Conservation (phyloP, 495 filamentous ascomycete genomes). For the Daldinia decipiens region DNA sequence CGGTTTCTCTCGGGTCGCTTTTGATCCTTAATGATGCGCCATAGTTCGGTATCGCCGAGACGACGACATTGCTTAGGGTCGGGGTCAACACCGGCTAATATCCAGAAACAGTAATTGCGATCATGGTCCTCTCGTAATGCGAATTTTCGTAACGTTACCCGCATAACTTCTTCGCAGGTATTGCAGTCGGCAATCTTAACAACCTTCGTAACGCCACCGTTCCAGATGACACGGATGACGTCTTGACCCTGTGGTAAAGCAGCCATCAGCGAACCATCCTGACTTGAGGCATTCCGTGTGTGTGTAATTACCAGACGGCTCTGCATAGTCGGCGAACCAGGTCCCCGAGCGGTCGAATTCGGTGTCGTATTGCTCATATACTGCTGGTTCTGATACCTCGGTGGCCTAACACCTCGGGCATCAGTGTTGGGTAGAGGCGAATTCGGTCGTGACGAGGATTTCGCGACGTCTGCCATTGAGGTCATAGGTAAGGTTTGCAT, state of each 20-base stretch:
- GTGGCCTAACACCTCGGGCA: conserved; percentile 53
- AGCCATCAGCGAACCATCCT: conserved; percentile 84
- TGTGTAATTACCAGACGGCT: conserved; percentile 62
- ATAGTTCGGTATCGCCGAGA: conserved; percentile 83
- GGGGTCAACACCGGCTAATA: conserved; percentile 83
- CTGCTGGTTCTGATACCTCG: conserved; percentile 53
- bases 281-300: conserved; percentile 72
- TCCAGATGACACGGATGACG: conserved; percentile 91
- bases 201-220: conserved; percentile 88
- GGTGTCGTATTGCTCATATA: conserved; percentile 49
- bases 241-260: conserved; percentile 80
- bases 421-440: conserved; percentile 74
- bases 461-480: conserved; percentile 57
- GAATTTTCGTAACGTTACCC: conserved; percentile 85
- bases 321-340: conserved; percentile 55
- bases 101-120: conserved; percentile 84
- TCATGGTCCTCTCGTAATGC: conserved; percentile 77
- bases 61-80: conserved; percentile 79
- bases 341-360: conserved; percentile 48
- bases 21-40: conserved; percentile 81
- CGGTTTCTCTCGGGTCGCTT: conserved; percentile 83
- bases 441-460: conserved; percentile 69
- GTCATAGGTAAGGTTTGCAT: conserved; percentile 53
- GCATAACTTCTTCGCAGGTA: conserved; percentile 89
- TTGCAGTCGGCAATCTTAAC: conserved; percentile 89